Conservation (phyloP, 371 early-diverging fungal genomes). For the Batkoa obscura region DNA sequence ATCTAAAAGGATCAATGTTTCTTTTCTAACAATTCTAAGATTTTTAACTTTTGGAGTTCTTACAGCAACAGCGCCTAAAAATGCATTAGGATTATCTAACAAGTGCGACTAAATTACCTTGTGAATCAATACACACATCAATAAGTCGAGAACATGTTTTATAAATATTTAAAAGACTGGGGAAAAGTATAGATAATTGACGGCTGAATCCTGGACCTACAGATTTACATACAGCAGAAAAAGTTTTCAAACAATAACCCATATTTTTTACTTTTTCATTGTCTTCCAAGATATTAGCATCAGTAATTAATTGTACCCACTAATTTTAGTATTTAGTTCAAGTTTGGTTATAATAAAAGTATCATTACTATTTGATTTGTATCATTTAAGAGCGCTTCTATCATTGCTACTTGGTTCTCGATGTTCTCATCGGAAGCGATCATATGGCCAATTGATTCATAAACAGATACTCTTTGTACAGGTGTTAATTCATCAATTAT, state of each 20-base stretch:
- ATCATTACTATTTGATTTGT: constrained; percentile 59
- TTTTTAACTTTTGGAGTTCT: constrained; percentile 82
- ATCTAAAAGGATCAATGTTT: constrained; percentile 73
- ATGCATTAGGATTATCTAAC: constrained; percentile 7
- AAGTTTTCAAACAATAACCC: constrained; percentile 83
- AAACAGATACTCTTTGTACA: constrained; percentile 88
- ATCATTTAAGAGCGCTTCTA: constrained; percentile 65
- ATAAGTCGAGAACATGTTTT: constrained; percentile 66
- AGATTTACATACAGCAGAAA: constrained; percentile 75
- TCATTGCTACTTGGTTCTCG: constrained; percentile 50
- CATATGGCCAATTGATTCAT: constrained; percentile 92
- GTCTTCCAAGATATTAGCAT: constrained; percentile 52
- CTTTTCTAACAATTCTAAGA: constrained; percentile 86
- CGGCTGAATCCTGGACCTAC: constrained; percentile 67
- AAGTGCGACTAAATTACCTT: constrained; percentile 23
- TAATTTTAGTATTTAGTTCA: constrained; percentile 11
- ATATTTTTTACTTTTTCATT: constrained; percentile 68
- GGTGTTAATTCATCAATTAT: constrained; percentile 79
- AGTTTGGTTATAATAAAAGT: not conserved
- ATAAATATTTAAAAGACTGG: constrained; percentile 79
- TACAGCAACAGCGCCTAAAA: constrained; percentile 50
- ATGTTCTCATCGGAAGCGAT: constrained; percentile 69
- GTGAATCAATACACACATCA: constrained; percentile 48
- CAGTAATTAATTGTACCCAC: constrained; percentile 66
- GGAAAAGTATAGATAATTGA: constrained; percentile 73